Evolutionary conservation across 306 rosid genomes (phyloP).

Genomic region (Malus domestica): ASM211411v1 NC_041793.1:40899501-40900000

Average conservation of each 20-base stretch:
- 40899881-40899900: not conserved
- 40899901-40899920: not conserved
- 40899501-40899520: constrained; percentile 47
- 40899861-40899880: not conserved
- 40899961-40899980: constrained; percentile 41
- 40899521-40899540: constrained; percentile 30
- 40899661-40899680: constrained; percentile 63
- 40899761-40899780: constrained; percentile 77
- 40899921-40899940: not conserved
- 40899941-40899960: not conserved
- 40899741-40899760: constrained; percentile 70
- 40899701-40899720: constrained; percentile 49
- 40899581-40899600: too few relatives aligned
- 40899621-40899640: not conserved
- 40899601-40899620: too few relatives aligned
- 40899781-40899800: constrained; percentile 77
- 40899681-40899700: constrained; percentile 89
- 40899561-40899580: not conserved
- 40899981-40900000: constrained; percentile 79
- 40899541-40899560: constrained; percentile 13
- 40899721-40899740: constrained; percentile 47
- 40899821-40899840: constrained; percentile 84
- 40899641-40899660: constrained; percentile 40
- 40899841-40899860: constrained; percentile 49
- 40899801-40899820: constrained; percentile 89